Evolutionary conservation across 148 eudicot genomes (phyloP).

Genomic region (Vaccinium corymbosum): DNA sequence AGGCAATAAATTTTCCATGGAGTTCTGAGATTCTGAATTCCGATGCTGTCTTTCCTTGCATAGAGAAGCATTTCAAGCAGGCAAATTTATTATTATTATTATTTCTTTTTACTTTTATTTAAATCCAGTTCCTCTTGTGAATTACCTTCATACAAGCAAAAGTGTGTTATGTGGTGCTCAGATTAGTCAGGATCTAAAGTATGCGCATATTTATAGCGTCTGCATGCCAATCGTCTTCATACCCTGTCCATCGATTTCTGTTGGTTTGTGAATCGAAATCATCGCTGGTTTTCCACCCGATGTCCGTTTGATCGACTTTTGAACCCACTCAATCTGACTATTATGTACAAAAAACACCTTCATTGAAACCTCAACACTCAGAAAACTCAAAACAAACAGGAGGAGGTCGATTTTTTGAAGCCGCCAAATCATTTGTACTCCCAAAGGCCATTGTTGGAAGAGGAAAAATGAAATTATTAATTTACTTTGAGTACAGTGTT

Average conservation of each 20-base stretch:
- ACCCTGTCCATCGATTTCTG: not conserved
- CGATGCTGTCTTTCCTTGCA: too few relatives aligned
- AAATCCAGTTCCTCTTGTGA: too few relatives aligned
- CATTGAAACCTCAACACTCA: not conserved
- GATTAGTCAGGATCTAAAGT: not conserved
- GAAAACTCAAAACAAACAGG: not conserved
- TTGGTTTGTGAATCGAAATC: not conserved
- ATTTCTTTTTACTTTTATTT: too few relatives aligned
- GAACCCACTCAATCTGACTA: not conserved
- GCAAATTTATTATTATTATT: too few relatives aligned
- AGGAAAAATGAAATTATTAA: not conserved
- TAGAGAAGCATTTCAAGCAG: too few relatives aligned
- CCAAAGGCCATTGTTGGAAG: not conserved
- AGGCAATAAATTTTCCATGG: too few relatives aligned
- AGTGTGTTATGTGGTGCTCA: not conserved
- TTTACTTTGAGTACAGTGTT: not conserved
- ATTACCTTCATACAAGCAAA: too few relatives aligned
- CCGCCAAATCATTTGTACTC: not conserved
- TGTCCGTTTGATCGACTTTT: not conserved
- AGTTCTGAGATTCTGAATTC: too few relatives aligned
- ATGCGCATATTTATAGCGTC: too few relatives aligned
- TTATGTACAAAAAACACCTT: not conserved
- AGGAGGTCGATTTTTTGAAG: not conserved
- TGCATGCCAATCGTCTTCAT: not conserved
- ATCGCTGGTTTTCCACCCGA: not conserved